These are phyloP conservation scores for Fusarium secorum DNA, from an alignment of 2,329 filamentous ascomycete genomes.

Conservation along the genomic window DNA sequence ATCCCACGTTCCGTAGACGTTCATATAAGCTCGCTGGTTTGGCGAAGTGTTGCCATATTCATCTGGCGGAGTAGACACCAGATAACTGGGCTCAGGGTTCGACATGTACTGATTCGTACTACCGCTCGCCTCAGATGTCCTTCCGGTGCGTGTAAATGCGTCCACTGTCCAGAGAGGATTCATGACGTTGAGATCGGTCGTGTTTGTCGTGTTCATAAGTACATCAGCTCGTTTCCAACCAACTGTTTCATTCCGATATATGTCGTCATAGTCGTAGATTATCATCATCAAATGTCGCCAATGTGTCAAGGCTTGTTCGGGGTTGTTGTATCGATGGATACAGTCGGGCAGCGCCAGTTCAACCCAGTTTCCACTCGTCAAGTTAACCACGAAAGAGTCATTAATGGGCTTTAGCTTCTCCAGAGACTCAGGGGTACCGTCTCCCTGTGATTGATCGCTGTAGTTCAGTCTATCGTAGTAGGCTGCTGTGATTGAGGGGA, in stretches of 20 bases:
- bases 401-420: slow-evolving; percentile 2
- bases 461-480: background rate
- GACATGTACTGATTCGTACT: background rate
- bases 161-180: slow-evolving; percentile 15
- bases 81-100: background rate
- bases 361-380: background rate
- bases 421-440: fast-evolving
- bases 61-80: background rate
- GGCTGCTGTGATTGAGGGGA: background rate
- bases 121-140: background rate
- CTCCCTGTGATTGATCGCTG: background rate
- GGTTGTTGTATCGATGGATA: slow-evolving; percentile 20
- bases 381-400: background rate
- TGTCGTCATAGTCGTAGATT: slow-evolving; percentile 5
- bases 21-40: background rate
- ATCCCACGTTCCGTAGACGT: background rate
- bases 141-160: background rate
- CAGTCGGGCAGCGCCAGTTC: background rate
- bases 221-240: slow-evolving; percentile 26
- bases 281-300: slow-evolving; percentile 22
- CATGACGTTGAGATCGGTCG: background rate
- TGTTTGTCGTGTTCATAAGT: background rate
- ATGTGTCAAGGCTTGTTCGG: slow-evolving; percentile 1
- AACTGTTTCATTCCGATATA: background rate
- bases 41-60: background rate